These are phyloP conservation scores for Pseudodiploospora longispora DNA, from an alignment of 2,329 filamentous ascomycete species.

Conservation along the genomic window DNA sequence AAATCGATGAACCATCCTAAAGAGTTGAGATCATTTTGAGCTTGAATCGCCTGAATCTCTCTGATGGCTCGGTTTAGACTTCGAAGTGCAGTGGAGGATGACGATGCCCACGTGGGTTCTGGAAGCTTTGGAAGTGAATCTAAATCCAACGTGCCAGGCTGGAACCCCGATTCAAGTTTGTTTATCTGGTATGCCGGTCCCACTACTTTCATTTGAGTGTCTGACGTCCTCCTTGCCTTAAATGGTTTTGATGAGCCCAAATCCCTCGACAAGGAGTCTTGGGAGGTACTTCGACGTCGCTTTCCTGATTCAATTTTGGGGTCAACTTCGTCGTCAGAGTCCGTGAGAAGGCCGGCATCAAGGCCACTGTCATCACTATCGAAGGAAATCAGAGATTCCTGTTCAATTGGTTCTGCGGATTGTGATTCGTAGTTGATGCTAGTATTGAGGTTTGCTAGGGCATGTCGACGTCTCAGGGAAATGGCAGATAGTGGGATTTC, in stretches of 20 bases:
- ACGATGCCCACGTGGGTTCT: slow-evolving; percentile 21
- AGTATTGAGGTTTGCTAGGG: too few relatives aligned
- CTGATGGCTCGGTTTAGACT: slow-evolving; percentile 44
- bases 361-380: slow-evolving; percentile 5
- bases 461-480: not conserved
- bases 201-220: too few relatives aligned
- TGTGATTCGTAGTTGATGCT: too few relatives aligned
- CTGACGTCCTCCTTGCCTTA: too few relatives aligned
- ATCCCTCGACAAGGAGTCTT: not conserved
- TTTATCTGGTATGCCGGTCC: too few relatives aligned
- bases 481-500: slow-evolving; percentile 21
- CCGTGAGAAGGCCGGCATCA: slow-evolving; percentile 16
- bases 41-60: slow-evolving; percentile 56
- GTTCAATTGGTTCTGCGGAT: too few relatives aligned
- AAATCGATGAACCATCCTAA: slow-evolving; percentile 80
- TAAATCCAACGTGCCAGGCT: slow-evolving; percentile 58
- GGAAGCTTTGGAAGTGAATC: slow-evolving; percentile 54
- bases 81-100: slow-evolving; percentile 17
- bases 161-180: slow-evolving; percentile 39
- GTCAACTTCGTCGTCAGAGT: slow-evolving; percentile 13
- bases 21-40: slow-evolving; percentile 49
- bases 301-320: not conserved
- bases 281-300: slow-evolving; percentile 4
- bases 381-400: not conserved
- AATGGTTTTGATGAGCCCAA: too few relatives aligned